Evolutionary conservation across 2,329 filamentous ascomycete genomes (phyloP).

Genomic region (Penicillium sp.): DNA sequence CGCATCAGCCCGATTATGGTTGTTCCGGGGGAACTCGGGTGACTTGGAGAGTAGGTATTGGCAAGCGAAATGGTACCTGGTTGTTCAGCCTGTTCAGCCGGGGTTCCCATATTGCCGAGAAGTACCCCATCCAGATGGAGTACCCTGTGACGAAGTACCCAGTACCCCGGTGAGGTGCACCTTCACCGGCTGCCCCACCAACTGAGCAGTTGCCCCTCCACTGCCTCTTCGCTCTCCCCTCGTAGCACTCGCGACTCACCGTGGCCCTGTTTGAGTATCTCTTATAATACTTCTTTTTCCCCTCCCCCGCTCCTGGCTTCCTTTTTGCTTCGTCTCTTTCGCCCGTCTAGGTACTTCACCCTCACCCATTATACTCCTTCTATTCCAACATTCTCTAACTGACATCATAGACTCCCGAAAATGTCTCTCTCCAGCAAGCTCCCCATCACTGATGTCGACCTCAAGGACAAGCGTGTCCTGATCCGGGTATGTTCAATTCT

Average conservation of each 20-base stretch:
- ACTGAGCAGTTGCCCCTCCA: no score
- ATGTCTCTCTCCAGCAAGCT: constrained; percentile 99
- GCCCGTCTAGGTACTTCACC: constrained; percentile 16
- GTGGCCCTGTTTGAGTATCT: constrained; percentile 27
- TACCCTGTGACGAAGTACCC: constrained; percentile 20
- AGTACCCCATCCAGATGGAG: background rate
- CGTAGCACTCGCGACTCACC: no score
- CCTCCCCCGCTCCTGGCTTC: constrained; percentile 10
- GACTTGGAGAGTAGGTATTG: constrained; percentile 12
- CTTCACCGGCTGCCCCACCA: constrained; percentile 33
- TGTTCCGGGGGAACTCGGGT: constrained; percentile 30
- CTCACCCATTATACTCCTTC: background rate
- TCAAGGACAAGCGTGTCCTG: constrained; percentile 97
- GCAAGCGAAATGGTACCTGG: background rate
- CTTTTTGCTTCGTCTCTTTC: constrained; percentile 15
- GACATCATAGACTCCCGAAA: constrained; percentile 23
- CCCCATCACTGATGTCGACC: constrained; percentile 91
- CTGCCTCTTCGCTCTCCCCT: constrained; percentile 25
- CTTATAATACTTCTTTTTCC: constrained; percentile 11
- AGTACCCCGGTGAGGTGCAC: no score
- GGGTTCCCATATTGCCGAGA: no score
- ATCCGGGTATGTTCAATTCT: constrained; percentile 74
- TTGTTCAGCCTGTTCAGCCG: no score
- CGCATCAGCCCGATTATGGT: constrained; percentile 45
- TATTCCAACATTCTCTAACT: background rate